Conservation (phyloP, 1,139 yeast genomes). For the Saccharomycopsis phalli region DNA sequence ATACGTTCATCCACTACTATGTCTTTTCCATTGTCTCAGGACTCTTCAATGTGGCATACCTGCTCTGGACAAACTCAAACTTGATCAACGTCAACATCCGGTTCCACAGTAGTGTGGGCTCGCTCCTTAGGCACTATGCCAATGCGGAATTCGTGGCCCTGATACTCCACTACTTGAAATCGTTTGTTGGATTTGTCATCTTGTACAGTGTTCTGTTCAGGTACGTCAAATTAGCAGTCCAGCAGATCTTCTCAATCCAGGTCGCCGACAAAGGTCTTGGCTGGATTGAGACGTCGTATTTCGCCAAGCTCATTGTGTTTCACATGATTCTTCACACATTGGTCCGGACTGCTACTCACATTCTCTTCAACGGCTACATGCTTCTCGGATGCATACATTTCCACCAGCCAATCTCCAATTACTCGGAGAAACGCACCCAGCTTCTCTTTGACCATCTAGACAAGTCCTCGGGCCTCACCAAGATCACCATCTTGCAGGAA, state of each 20-base stretch:
- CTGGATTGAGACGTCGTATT: constrained; percentile 4
- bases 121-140: not conserved
- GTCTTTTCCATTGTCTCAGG: constrained; percentile 8
- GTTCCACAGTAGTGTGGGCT: constrained; percentile 6
- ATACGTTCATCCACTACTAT: constrained; percentile 6
- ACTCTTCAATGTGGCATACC: constrained; percentile 7
- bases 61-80: constrained; percentile 10
- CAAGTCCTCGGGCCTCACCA: not conserved
- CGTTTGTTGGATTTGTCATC: not conserved
- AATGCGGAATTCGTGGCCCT: not conserved
- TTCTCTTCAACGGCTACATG: constrained; percentile 17
- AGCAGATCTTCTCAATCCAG: too few relatives aligned
- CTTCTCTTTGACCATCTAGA: constrained; percentile 7
- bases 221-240: too few relatives aligned
- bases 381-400: constrained; percentile 18
- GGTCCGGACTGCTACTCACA: not conserved
- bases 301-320: constrained; percentile 5
- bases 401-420: constrained; percentile 14
- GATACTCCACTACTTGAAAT: not conserved
- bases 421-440: constrained; percentile 8
- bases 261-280: too few relatives aligned
- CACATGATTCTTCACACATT: constrained; percentile 9
- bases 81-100: constrained; percentile 2
- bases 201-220: not conserved
- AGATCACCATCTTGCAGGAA: constrained; percentile 14